Evolutionary conservation across 2,329 filamentous ascomycete species (phyloP).

Genomic region (Penicillium nordicum): DNA sequence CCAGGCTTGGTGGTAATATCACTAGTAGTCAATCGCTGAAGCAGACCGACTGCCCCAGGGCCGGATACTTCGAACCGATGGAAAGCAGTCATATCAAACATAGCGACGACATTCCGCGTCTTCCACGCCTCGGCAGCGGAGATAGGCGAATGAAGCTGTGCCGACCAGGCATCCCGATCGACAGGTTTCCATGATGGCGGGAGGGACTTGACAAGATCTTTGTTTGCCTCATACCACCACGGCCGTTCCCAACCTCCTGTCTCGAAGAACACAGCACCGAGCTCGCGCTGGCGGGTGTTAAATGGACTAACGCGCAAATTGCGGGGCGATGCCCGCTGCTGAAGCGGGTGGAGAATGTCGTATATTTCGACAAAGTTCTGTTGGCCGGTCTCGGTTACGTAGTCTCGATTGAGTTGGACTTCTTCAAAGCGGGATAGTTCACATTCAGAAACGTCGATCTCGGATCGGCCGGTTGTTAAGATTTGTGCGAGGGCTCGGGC

Average conservation of each 20-base stretch:
- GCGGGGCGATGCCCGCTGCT: conserved; percentile 56
- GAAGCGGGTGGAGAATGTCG: conserved; percentile 61
- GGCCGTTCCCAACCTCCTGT: conserved; percentile 62
- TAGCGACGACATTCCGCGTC: conserved; percentile 58
- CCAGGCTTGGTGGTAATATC: conserved; percentile 47
- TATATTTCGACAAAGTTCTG: conserved; percentile 64
- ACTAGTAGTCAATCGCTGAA: conserved; percentile 48
- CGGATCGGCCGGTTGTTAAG: conserved; percentile 54
- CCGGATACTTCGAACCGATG: conserved; percentile 58
- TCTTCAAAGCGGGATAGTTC: conserved; percentile 61
- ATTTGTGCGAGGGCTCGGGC: conserved; percentile 59
- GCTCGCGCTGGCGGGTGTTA: conserved; percentile 51
- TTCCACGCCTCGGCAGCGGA: conserved; percentile 62
- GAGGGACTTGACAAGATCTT: conserved; percentile 49
- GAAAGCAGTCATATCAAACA: conserved; percentile 63
- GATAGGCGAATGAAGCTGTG: conserved; percentile 56
- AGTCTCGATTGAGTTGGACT: conserved; percentile 54
- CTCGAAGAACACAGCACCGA: conserved; percentile 54
- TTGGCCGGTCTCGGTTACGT: conserved; percentile 57
- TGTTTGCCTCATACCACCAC: conserved; percentile 60
- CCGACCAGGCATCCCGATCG: conserved; percentile 58
- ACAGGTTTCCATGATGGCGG: conserved; percentile 55
- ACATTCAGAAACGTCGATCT: conserved; percentile 57
- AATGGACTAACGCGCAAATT: conserved; percentile 60
- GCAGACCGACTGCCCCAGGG: conserved; percentile 53